Percentiles rank a stretch among this genome's conserved stretches.
Conservation (phyloP, 257 asterid genomes). For the Nicotiana otophora region DNA sequence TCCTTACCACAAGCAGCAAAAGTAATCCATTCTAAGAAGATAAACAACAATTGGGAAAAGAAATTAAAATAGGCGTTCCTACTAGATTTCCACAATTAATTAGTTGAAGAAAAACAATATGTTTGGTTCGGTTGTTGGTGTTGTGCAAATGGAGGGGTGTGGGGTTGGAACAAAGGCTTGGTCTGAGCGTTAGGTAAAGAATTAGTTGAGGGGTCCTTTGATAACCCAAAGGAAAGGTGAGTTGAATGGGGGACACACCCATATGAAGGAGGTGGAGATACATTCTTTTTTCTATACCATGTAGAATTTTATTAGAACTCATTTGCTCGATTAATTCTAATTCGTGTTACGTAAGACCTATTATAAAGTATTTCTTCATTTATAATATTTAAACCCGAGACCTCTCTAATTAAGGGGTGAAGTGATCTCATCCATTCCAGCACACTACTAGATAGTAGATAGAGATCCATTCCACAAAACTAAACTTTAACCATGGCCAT, state of each 20-base stretch:
- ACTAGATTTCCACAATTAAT: not conserved
- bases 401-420: not conserved
- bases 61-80: not conserved
- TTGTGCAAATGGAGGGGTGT: not conserved
- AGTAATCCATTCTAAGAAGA: not conserved
- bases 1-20: not conserved
- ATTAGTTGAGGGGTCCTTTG: not conserved
- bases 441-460: no score
- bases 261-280: slow-evolving; percentile 27
- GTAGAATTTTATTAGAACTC: no score
- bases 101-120: slow-evolving; percentile 2
- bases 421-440: not conserved
- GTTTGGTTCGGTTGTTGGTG: slow-evolving; percentile 9
- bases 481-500: slow-evolving; percentile 17
- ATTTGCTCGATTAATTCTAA: not conserved
- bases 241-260: slow-evolving; percentile 14
- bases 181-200: slow-evolving; percentile 9
- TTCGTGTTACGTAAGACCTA: no score
- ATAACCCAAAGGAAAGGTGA: not conserved
- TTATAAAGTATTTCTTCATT: not conserved
- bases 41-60: not conserved
- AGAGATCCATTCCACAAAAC: slow-evolving; percentile 18
- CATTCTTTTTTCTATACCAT: not conserved
- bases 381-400: accelerated
- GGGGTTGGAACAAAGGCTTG: slow-evolving; percentile 9